phyloP scores from a whole-genome alignment of 805 yeast species.

The Spathaspora sp. region DNA sequence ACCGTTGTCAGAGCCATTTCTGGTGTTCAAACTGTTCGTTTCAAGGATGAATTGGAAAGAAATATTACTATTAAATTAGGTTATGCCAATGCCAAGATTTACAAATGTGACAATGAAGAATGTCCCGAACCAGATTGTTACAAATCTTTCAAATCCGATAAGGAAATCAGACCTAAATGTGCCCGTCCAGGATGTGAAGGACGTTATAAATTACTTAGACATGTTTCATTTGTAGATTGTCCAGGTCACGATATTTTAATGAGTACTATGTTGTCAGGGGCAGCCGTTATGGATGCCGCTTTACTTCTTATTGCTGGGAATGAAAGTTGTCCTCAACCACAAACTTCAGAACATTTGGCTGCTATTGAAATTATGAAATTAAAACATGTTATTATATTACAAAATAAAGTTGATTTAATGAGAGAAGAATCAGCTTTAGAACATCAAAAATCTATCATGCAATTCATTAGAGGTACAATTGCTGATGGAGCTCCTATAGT shows the following conservation, averaged over 20 bases:
- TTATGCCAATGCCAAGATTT: conserved; percentile 97
- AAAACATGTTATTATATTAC: conserved; percentile 92
- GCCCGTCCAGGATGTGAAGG: conserved; percentile 85
- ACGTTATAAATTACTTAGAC: conserved; percentile 87
- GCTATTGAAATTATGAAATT: conserved; percentile 99
- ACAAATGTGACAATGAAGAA: conserved; percentile 79
- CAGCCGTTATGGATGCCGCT: conserved; percentile 99
- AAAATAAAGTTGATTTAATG: conserved; percentile 98
- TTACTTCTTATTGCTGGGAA: conserved; percentile 93
- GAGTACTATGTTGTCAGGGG: conserved; percentile 99
- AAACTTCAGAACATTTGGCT: conserved; percentile 98
- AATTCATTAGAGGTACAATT: conserved; percentile 94
- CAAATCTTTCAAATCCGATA: conserved; percentile 89
- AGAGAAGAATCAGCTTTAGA: conserved; percentile 94
- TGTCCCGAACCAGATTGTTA: conserved; percentile 96
- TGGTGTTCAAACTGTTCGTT: conserved; percentile 98
- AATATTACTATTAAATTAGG: conserved; percentile 98
- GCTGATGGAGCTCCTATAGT: conserved; percentile 99
- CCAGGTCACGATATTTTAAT: conserved; percentile 99
- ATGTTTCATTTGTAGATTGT: conserved; percentile 98
- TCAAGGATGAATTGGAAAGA: conserved; percentile 98
- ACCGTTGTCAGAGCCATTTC: conserved; percentile 95
- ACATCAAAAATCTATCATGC: conserved; percentile 88
- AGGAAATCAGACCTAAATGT: conserved; percentile 92
- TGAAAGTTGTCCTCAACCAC: conserved; percentile 99